These are phyloP conservation scores for Trametopsis cervina DNA, from an alignment of 768 basidiomycete species.

Conservation along the genomic window DNA sequence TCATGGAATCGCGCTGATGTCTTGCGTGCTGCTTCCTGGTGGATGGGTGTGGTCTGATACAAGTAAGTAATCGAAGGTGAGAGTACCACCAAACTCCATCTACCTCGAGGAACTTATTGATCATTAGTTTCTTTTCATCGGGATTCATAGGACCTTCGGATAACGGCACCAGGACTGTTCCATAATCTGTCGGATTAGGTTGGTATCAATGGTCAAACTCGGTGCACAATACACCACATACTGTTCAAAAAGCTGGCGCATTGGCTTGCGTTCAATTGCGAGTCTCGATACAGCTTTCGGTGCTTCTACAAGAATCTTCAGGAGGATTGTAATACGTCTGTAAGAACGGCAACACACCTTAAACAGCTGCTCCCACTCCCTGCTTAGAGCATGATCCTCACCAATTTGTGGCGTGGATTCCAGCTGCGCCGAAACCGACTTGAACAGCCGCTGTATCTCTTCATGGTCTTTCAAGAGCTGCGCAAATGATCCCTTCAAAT, in stretches of 20 bases:
- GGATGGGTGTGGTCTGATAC: constrained; percentile 19
- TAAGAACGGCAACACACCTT: constrained; percentile 12
- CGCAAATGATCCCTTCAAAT: constrained; percentile 19
- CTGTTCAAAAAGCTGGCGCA: constrained; percentile 23
- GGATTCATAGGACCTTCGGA: constrained; percentile 15
- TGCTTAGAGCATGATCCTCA: constrained; percentile 14
- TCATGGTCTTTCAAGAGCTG: constrained; percentile 20
- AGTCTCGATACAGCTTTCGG: constrained; percentile 20
- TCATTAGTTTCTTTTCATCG: constrained; percentile 22
- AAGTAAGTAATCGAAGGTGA: background rate
- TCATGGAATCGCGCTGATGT: constrained; percentile 19
- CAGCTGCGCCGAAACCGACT: constrained; percentile 18
- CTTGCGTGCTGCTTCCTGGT: constrained; percentile 17
- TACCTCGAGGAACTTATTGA: constrained; percentile 23
- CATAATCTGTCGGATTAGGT: constrained; percentile 15
- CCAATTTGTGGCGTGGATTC: constrained; percentile 22
- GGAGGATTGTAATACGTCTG: too few relatives aligned
- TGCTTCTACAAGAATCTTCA: constrained; percentile 14
- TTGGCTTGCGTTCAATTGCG: constrained; percentile 22
- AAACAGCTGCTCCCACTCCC: constrained; percentile 20
- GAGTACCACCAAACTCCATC: background rate
- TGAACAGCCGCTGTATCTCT: constrained; percentile 23
- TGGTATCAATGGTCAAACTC: background rate
- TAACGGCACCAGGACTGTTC: constrained; percentile 20
- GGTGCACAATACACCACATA: background rate